These are phyloP conservation scores for Antrodiella citrinella DNA, from an alignment of 768 basidiomycete genomes.

Conservation along the genomic window DNA sequence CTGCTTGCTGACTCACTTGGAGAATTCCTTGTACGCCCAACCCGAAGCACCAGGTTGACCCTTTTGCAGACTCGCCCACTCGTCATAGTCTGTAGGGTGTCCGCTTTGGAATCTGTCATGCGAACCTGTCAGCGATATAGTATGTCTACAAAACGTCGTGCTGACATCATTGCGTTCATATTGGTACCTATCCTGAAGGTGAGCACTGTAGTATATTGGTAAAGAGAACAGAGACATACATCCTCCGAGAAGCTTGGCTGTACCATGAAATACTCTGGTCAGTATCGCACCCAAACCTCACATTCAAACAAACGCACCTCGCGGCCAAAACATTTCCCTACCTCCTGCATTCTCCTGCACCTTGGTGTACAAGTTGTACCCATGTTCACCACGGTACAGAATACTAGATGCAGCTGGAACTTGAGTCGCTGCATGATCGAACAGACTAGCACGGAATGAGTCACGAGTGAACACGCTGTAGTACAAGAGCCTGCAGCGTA, in stretches of 20 bases:
- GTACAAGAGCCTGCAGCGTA: constrained; percentile 15
- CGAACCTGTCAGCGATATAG: neutral
- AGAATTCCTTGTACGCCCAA: constrained; percentile 55
- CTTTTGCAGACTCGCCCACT: constrained; percentile 44
- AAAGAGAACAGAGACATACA: constrained; percentile 34
- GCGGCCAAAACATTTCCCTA: constrained; percentile 50
- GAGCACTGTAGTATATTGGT: neutral
- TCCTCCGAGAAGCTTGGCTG: constrained; percentile 65
- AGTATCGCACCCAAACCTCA: neutral
- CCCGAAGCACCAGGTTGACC: constrained; percentile 37
- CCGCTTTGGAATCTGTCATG: constrained; percentile 47
- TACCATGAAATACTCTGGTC: neutral
- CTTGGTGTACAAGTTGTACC: constrained; percentile 49
- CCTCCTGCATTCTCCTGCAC: constrained; percentile 43
- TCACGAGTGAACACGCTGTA: neutral
- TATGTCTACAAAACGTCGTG: neutral
- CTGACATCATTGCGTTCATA: constrained; percentile 51
- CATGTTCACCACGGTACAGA: constrained; percentile 39
- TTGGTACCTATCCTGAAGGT: constrained; percentile 37
- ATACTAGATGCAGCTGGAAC: constrained; percentile 12
- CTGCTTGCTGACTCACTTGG: constrained; percentile 35
- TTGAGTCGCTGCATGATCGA: constrained; percentile 6
- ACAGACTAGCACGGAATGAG: constrained; percentile 2
- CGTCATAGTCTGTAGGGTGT: constrained; percentile 60
- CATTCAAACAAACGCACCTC: constrained; percentile 35